Percentiles rank a stretch among this genome's conserved stretches.
Conservation (phyloP, 768 basidiomycete genomes). For the Pleurotus tuber-regium region DNA sequence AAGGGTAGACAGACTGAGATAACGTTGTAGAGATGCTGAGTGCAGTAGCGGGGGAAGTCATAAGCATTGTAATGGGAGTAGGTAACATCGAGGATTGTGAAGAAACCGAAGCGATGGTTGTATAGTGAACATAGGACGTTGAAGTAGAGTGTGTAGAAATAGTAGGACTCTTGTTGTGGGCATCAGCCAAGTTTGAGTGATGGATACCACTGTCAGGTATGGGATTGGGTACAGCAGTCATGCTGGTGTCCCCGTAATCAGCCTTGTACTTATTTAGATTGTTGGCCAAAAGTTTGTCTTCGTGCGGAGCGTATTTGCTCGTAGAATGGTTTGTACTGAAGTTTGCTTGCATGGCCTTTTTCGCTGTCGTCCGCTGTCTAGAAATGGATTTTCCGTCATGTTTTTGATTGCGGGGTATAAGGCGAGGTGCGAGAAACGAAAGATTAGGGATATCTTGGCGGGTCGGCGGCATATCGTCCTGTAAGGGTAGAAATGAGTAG, state of each 20-base stretch:
- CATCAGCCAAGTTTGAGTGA: conserved; percentile 14
- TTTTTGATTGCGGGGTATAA: neutral
- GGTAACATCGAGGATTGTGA: neutral
- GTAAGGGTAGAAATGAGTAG: neutral
- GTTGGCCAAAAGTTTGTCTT: neutral
- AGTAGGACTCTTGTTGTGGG: conserved; percentile 24
- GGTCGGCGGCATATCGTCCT: conserved; percentile 1
- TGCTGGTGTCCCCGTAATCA: conserved; percentile 27
- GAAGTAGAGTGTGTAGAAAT: conserved; percentile 18
- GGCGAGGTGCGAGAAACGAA: neutral
- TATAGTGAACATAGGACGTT: too few species aligned
- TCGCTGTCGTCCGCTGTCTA: neutral
- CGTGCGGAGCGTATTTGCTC: neutral
- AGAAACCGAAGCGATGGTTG: too few species aligned
- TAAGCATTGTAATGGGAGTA: conserved; percentile 10
- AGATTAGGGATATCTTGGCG: neutral
- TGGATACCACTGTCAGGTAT: conserved; percentile 41
- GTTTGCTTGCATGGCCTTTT: conserved; percentile 1
- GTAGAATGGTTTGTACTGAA: neutral
- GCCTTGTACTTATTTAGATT: conserved; percentile 17
- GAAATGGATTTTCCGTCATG: neutral
- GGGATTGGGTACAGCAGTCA: conserved; percentile 43
- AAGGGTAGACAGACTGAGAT: conserved; percentile 1
- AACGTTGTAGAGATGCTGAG: neutral
- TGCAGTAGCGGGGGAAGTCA: conserved; percentile 9